Evolutionary conservation across 1,284 basidiomycete species (phyloP).

Genomic region (Stereum hirsutum): DNA sequence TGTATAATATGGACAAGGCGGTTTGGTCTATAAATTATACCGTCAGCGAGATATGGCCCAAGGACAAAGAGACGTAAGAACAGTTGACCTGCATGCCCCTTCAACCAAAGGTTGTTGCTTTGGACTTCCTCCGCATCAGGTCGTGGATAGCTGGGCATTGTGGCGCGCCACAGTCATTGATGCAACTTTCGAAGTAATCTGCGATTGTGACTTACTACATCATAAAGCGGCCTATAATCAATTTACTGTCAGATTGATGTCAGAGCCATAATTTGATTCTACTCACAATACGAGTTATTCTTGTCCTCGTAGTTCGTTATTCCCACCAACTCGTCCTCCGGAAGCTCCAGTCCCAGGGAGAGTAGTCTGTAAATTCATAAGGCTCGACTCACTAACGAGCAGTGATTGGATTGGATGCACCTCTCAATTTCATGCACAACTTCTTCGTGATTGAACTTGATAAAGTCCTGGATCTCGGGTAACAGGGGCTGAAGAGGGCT

Average conservation of each 20-base stretch:
- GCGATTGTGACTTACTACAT: slow-evolving; percentile 19
- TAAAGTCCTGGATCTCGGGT: slow-evolving; percentile 29
- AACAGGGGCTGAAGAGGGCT: slow-evolving; percentile 27
- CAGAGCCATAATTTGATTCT: not conserved
- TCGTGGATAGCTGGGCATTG: slow-evolving; percentile 23
- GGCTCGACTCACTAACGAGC: not conserved
- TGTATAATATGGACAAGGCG: slow-evolving; percentile 36
- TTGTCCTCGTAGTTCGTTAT: slow-evolving; percentile 25
- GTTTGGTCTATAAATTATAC: slow-evolving; percentile 1
- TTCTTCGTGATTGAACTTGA: slow-evolving; percentile 21
- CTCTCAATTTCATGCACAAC: slow-evolving; percentile 19
- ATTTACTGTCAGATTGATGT: not conserved
- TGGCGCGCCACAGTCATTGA: not conserved
- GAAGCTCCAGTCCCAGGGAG: slow-evolving; percentile 19
- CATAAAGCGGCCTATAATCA: slow-evolving; percentile 20
- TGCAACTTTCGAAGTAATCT: not conserved
- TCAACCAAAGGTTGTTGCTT: slow-evolving; percentile 50
- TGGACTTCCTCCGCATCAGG: slow-evolving; percentile 41
- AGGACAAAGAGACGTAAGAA: not conserved
- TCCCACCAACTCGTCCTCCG: slow-evolving; percentile 25
- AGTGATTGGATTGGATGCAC: slow-evolving; percentile 8
- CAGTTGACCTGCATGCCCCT: slow-evolving; percentile 47
- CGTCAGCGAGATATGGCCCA: no score
- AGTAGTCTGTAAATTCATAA: slow-evolving; percentile 13
- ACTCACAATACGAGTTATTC: slow-evolving; percentile 21